Evolutionary conservation across 108 stramenopile species (phyloP).

Genomic region (Stephanodiscus minutulus): DNA sequence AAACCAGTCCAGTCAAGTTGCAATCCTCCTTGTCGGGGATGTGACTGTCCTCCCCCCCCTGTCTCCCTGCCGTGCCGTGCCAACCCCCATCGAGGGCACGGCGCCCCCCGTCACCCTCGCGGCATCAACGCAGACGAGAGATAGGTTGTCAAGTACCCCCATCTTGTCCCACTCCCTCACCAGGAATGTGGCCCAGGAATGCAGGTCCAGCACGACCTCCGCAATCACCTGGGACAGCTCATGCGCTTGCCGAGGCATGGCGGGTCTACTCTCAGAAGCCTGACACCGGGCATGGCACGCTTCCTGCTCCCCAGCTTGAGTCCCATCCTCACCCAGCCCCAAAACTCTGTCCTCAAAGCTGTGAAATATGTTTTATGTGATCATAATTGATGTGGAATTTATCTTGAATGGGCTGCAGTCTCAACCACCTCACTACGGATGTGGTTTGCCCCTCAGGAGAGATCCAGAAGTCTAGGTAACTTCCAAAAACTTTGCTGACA

Average conservation of each 20-base stretch:
- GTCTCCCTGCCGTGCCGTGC: no score
- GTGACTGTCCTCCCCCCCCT: conserved; percentile 53
- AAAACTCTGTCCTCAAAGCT: conserved; percentile 63
- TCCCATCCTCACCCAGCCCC: conserved; percentile 87
- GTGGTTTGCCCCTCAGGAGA: no score
- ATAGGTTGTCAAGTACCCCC: conserved; percentile 91
- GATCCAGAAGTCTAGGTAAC: no score
- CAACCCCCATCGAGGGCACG: conserved; percentile 45
- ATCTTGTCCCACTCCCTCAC: conserved; percentile 92
- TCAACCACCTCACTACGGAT: no score
- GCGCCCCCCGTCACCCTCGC: conserved; percentile 63
- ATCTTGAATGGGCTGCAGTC: no score
- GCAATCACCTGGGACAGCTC: conserved; percentile 78
- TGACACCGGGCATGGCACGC: conserved; percentile 35
- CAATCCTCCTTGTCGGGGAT: conserved; percentile 84
- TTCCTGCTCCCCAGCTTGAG: conserved; percentile 57
- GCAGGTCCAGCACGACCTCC: conserved; percentile 82
- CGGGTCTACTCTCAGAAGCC: conserved; percentile 75
- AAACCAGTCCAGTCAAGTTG: no score
- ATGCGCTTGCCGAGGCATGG: conserved; percentile 84
- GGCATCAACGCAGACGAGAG: conserved; percentile 82
- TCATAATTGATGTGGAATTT: no score
- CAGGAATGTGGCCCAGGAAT: conserved; percentile 73
- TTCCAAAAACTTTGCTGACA: no score
- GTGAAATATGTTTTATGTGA: no score